phyloP scores from a whole-genome alignment of 1,139 yeast genomes.

The Hansenula anomala region DNA sequence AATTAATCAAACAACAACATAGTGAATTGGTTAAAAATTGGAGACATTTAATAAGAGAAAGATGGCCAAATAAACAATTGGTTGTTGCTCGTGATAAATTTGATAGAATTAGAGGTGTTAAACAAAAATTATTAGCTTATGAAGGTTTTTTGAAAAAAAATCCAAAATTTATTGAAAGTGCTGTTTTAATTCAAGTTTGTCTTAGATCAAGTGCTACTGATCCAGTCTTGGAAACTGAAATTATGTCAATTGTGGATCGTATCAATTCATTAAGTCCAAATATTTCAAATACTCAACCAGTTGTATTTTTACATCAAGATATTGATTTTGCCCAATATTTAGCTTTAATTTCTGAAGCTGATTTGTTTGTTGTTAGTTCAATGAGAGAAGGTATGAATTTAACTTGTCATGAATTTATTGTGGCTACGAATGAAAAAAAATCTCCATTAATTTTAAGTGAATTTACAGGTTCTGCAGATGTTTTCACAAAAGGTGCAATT shows the following conservation, averaged over 20 bases:
- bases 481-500: slow-evolving; percentile 68
- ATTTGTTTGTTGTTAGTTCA: slow-evolving; percentile 79
- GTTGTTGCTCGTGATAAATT: slow-evolving; percentile 87
- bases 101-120: slow-evolving; percentile 83
- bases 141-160: slow-evolving; percentile 68
- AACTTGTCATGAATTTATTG: slow-evolving; percentile 91
- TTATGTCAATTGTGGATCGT: slow-evolving; percentile 75
- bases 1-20: slow-evolving; percentile 40
- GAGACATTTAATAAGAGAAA: slow-evolving; percentile 65
- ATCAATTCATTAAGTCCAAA: slow-evolving; percentile 74
- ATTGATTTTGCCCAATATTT: slow-evolving; percentile 85
- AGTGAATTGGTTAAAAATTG: slow-evolving; percentile 59
- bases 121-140: slow-evolving; percentile 82
- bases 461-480: slow-evolving; percentile 89
- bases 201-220: slow-evolving; percentile 49
- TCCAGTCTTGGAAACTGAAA: slow-evolving; percentile 61
- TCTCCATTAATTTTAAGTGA: slow-evolving; percentile 88
- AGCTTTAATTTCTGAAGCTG: slow-evolving; percentile 84
- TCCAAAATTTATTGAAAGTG: slow-evolving; percentile 65
- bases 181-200: slow-evolving; percentile 82
- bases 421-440: slow-evolving; percentile 64
- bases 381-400: slow-evolving; percentile 96
- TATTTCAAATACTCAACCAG: slow-evolving; percentile 78
- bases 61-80: slow-evolving; percentile 69
- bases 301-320: slow-evolving; percentile 82